Percentiles rank a stretch among this genome's conserved stretches.
Conservation (phyloP, 2,329 filamentous ascomycete genomes). For the Daldinia sp. region DNA sequence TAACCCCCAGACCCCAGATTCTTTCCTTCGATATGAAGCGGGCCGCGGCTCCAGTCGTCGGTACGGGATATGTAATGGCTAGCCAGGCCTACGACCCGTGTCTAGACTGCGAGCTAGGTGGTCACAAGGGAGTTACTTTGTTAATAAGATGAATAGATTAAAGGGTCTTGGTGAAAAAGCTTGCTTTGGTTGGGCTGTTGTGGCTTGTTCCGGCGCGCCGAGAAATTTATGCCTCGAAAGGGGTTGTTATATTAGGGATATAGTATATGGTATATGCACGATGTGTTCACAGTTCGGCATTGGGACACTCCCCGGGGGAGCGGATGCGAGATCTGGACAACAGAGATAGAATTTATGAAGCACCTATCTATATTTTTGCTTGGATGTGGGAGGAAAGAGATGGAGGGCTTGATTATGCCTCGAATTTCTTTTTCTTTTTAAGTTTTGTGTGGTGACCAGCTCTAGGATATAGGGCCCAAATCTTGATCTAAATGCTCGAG, state of each 20-base stretch:
- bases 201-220: conserved; percentile 15
- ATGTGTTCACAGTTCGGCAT: conserved; percentile 34
- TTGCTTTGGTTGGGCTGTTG: conserved; percentile 31
- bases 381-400: not conserved
- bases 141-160: conserved; percentile 36
- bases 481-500: not conserved
- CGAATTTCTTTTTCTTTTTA: not conserved
- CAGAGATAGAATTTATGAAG: conserved; percentile 10
- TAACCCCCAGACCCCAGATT: conserved; percentile 26
- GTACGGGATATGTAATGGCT: conserved; percentile 16
- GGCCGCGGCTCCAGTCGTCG: conserved; percentile 37
- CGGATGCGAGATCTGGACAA: conserved; percentile 38
- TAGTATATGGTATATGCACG: conserved; percentile 17
- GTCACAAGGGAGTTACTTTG: conserved; percentile 20
- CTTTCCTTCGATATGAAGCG: conserved; percentile 34
- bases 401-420: not conserved
- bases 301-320: conserved; percentile 31
- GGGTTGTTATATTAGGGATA: conserved; percentile 6
- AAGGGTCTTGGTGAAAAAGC: conserved; percentile 10
- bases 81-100: conserved; percentile 19
- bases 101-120: not conserved
- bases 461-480: not conserved
- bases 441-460: not conserved
- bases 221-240: conserved; percentile 32
- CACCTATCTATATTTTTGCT: too few species aligned